A percentile compares a stretch with the other conserved stretches of the same genome.
phyloP scores from a whole-genome alignment of 371 early-diverging fungal genomes.

The Syncephalastrum monosporum region DNA sequence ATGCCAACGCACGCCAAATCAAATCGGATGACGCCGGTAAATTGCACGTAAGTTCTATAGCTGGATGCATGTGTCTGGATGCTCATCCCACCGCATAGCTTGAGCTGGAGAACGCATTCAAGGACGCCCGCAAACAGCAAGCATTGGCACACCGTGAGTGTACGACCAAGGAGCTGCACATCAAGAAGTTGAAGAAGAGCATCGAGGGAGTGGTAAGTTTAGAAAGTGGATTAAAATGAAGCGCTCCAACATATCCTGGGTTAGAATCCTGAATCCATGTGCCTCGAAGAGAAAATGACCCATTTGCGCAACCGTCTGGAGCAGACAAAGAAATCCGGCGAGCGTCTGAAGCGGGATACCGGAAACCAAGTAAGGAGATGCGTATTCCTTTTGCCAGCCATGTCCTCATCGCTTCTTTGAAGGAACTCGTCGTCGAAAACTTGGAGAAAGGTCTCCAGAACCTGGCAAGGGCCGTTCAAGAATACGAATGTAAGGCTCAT shows the following conservation, averaged over 20 bases:
- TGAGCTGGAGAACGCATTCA: conserved; percentile 53
- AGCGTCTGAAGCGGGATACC: conserved; percentile 56
- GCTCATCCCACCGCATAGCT: conserved; percentile 19
- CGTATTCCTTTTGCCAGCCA: background rate
- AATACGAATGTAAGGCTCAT: conserved; percentile 35
- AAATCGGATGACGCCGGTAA: conserved; percentile 22
- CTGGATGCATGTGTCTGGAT: background rate
- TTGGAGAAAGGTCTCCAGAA: conserved; percentile 44
- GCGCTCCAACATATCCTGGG: background rate
- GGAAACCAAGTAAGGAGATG: conserved; percentile 41
- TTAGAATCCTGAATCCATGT: conserved; percentile 18
- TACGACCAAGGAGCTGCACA: conserved; percentile 66
- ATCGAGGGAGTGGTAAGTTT: conserved; percentile 55
- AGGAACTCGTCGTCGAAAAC: conserved; percentile 31
- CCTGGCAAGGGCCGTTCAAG: conserved; percentile 43
- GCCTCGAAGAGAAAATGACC: conserved; percentile 67
- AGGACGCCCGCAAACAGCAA: conserved; percentile 66
- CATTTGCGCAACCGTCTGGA: conserved; percentile 68
- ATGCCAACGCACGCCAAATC: background rate
- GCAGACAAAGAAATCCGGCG: conserved; percentile 56
- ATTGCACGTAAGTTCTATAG: conserved; percentile 32
- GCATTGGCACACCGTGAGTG: conserved; percentile 78
- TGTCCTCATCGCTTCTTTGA: conserved; percentile 4
- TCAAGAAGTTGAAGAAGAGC: conserved; percentile 64
- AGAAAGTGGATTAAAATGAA: background rate